A percentile compares a stretch with the other conserved stretches of the same genome.
Conservation (phyloP, 306 rosid genomes). For the Quercus engelmannii region DNA sequence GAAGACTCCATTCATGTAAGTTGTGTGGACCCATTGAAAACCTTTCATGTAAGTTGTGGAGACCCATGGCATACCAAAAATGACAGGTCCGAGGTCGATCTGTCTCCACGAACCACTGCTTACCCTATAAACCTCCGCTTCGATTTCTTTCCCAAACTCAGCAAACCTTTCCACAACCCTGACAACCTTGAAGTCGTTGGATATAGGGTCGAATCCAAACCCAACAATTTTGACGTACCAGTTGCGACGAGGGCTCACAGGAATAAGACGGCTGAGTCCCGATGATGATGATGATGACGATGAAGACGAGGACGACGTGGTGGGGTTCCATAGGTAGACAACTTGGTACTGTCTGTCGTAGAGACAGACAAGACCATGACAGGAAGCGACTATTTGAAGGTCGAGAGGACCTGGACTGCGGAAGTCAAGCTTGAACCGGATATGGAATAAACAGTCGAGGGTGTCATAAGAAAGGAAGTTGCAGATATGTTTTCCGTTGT, state of each 20-base stretch:
- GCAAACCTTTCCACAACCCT: no score
- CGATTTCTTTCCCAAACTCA: background rate
- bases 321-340: no score
- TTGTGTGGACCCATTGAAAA: background rate
- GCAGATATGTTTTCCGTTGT: no score
- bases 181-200: background rate
- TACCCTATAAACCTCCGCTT: background rate
- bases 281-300: background rate
- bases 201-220: background rate
- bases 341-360: rapidly evolving
- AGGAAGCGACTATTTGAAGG: no score
- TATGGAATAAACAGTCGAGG: no score
- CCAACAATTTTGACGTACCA: background rate
- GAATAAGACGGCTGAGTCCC: background rate
- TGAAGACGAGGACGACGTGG: background rate
- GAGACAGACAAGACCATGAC: no score
- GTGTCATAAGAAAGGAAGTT: no score
- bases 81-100: background rate
- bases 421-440: no score
- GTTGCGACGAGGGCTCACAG: no score
- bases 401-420: no score
- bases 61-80: no score
- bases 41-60: no score
- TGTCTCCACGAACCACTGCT: background rate
- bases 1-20: background rate